Evolutionary conservation across 352 stramenopile genomes (phyloP), one percentile per base, ranked within the genome.

Genomic region (Phytophthora syringae): DNA sequence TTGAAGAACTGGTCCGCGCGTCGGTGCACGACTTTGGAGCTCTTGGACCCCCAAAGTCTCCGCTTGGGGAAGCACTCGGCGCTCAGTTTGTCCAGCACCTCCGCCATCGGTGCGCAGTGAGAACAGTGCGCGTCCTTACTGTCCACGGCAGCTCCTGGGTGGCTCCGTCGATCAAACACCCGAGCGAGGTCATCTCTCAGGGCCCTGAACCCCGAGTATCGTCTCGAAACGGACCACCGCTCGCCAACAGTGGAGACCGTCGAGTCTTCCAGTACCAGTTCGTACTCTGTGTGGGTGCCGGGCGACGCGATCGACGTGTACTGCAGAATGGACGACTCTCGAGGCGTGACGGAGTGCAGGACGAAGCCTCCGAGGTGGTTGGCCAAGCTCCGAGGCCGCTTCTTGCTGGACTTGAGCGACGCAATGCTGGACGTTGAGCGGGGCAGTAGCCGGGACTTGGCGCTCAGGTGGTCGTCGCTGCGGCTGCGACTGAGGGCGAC

Each of bases 171-270:
- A 45, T 77, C 69, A 47, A 92, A 89, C 2, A 85, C 68, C 11
- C 73, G 66, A 27, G 67, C 49, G 9, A 92, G 63, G 56, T 89
- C 77, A 24, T 89, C 74, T 27, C 81, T 80, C 32, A 93, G 60
- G 22, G 82, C 65, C n/a, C 70, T 74, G 64, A 93, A 92, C 15
- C 72, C 71, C 39, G 82, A 90, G 64, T 86, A 93, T 12, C 84
- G 81, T 12, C 84, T 77, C 52, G 79, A 72, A 62, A 93, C 78
- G 59, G 86, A 70, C 84, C 84, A 93, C 36, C 70, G 66, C 44
- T 77, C 59, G 11, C 66, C 73, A n/a, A 37, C 40, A 30, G 47
- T 49, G 9, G 64, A 57, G 9, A 51, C 39, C 32, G 63, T 49
- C 1, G 58, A 52, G 40, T 66, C 59, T 12, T 80, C 70, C 1